A percentile compares a stretch with the other conserved stretches of the same genome.
Evolutionary conservation across 108 stramenopile genomes (phyloP).

Genomic region (Cyclotella baltica): DNA sequence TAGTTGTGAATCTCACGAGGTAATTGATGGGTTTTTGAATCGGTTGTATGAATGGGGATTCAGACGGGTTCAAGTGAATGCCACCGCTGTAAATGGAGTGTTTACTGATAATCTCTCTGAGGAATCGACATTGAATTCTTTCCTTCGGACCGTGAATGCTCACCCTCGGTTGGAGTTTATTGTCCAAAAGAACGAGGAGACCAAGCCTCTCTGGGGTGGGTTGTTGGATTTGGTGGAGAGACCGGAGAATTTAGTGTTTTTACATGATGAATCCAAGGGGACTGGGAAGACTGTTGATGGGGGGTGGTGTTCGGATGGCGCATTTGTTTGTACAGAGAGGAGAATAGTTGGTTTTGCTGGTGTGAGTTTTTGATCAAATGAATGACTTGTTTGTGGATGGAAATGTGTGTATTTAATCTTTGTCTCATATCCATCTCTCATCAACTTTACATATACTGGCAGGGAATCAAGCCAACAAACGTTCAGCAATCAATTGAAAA

Average conservation of each 20-base stretch:
- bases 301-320: slow-evolving; percentile 54
- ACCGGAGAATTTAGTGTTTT: slow-evolving; percentile 75
- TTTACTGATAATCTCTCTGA: slow-evolving; percentile 69
- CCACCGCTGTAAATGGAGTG: slow-evolving; percentile 94
- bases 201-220: slow-evolving; percentile 81
- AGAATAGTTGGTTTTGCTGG: slow-evolving; percentile 85
- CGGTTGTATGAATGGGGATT: slow-evolving; percentile 76
- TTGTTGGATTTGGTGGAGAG: slow-evolving; percentile 42
- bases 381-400: background rate
- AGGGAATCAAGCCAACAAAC: slow-evolving; percentile 89
- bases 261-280: slow-evolving; percentile 88
- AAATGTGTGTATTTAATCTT: background rate
- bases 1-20: slow-evolving; percentile 11
- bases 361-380: background rate
- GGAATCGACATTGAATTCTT: slow-evolving; percentile 43
- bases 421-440: background rate
- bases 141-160: slow-evolving; percentile 47
- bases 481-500: slow-evolving; percentile 64
- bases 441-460: too few relatives aligned
- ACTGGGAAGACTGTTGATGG: slow-evolving; percentile 64
- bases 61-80: slow-evolving; percentile 93
- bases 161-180: slow-evolving; percentile 89
- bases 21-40: slow-evolving; percentile 70
- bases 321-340: slow-evolving; percentile 43
- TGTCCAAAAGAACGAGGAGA: slow-evolving; percentile 92